A percentile compares a stretch with the other conserved stretches of the same genome.
These are phyloP conservation scores for Sporothrix schenckii DNA, from an alignment of 2,329 filamentous ascomycete genomes.

Conservation along the genomic window DNA sequence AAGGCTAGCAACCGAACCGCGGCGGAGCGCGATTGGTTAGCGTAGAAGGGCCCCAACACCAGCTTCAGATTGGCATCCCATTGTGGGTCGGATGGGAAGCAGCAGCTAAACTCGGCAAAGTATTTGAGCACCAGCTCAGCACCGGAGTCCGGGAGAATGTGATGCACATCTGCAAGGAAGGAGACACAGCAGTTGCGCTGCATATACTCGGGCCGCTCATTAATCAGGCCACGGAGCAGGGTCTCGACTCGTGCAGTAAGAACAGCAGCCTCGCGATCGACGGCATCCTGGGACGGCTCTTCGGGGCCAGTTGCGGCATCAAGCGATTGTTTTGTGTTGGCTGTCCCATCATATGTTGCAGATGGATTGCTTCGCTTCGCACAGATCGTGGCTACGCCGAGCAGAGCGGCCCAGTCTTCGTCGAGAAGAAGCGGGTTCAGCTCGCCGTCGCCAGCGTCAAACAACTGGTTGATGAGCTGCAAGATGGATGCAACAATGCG, in stretches of 20 bases:
- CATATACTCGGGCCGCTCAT: conserved; percentile 55
- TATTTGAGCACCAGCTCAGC: conserved; percentile 67
- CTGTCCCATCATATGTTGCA: background rate
- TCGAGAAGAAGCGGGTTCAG: conserved; percentile 62
- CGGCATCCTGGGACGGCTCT: conserved; percentile 46
- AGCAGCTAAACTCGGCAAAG: conserved; percentile 69
- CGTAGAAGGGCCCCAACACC: conserved; percentile 66
- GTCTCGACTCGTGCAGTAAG: conserved; percentile 56
- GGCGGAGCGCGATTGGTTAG: conserved; percentile 62
- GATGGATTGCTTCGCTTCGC: conserved; percentile 42
- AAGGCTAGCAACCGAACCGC: conserved; percentile 66
- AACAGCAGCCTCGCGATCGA: conserved; percentile 49
- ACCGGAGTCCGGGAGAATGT: conserved; percentile 65
- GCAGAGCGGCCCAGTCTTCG: conserved; percentile 66
- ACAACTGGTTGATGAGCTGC: conserved; percentile 59
- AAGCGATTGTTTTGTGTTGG: background rate
- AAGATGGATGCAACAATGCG: conserved; percentile 54
- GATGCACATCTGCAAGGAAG: conserved; percentile 66
- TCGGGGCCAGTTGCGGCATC: conserved; percentile 17
- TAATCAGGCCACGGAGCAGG: conserved; percentile 47
- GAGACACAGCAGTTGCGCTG: conserved; percentile 68
- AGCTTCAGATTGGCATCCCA: conserved; percentile 68
- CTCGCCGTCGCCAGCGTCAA: conserved; percentile 55
- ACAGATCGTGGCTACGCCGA: conserved; percentile 63
- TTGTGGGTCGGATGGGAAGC: conserved; percentile 69